A percentile compares a stretch with the other conserved stretches of the same genome.
These are phyloP conservation scores for Pleurotus pulmonarius DNA, from an alignment of 768 basidiomycete species.

Conservation along the genomic window DNA sequence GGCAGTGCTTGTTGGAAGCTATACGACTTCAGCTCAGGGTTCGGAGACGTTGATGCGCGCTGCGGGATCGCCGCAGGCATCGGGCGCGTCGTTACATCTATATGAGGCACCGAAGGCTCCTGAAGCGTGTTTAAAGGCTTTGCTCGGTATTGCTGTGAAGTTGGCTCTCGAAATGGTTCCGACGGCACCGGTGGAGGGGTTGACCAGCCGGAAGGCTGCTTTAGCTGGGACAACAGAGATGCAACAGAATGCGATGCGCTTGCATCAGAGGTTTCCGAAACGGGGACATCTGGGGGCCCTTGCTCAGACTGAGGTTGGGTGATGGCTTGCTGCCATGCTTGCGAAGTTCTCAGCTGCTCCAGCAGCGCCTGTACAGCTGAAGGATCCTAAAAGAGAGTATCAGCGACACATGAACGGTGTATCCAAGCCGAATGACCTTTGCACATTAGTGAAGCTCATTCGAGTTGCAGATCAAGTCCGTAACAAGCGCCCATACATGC, in stretches of 20 bases:
- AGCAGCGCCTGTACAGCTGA: constrained; percentile 66
- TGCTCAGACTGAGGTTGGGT: constrained; percentile 5
- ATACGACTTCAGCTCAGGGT: constrained; percentile 34
- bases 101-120: constrained; percentile 2
- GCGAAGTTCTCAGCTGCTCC: constrained; percentile 62
- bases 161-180: neutral
- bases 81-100: constrained; percentile 10
- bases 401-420: constrained; percentile 2
- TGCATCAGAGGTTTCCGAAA: constrained; percentile 1
- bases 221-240: constrained; percentile 57
- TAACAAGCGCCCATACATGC: neutral
- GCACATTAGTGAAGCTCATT: constrained; percentile 5
- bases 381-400: constrained; percentile 47
- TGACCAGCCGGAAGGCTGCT: neutral
- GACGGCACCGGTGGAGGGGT: neutral
- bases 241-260: constrained; percentile 42
- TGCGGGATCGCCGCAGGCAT: constrained; percentile 11
- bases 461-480: neutral
- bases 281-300: constrained; percentile 8
- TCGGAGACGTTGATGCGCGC: neutral
- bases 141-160: neutral
- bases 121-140: neutral
- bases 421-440: neutral
- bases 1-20: constrained; percentile 74
- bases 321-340: constrained; percentile 58